Conservation (phyloP, 2,329 filamentous ascomycete genomes). For the Acephala macrosclerotiorum region DNA sequence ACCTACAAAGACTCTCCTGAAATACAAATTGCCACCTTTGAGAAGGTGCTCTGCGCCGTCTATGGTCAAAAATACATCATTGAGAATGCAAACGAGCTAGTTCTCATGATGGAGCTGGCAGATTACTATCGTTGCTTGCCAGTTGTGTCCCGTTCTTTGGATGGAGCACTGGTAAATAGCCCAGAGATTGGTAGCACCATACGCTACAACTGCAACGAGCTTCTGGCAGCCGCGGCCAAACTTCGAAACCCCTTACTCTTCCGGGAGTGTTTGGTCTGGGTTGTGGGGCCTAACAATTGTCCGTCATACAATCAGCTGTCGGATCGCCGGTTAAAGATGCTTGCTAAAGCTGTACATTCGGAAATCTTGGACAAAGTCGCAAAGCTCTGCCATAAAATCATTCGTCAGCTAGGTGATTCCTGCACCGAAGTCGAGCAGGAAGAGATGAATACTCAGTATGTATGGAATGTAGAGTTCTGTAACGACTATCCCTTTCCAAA, state of each 20-base stretch:
- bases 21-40: constrained; percentile 14
- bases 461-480: not conserved
- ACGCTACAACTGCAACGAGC: not conserved
- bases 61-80: constrained; percentile 26
- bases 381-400: not conserved
- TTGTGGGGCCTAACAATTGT: not conserved
- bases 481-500: no score
- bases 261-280: constrained; percentile 13
- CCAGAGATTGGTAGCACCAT: not conserved
- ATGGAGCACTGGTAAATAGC: not conserved
- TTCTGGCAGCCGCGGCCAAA: constrained; percentile 3
- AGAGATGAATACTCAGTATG: not conserved
- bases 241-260: constrained; percentile 16
- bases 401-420: not conserved
- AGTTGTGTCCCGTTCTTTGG: constrained; percentile 12
- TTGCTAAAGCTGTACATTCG: not conserved
- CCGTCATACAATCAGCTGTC: not conserved
- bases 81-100: not conserved
- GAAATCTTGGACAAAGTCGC: not conserved
- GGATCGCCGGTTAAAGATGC: not conserved
- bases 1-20: not conserved
- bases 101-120: constrained; percentile 18
- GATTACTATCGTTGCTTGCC: constrained; percentile 28
- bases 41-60: constrained; percentile 26
- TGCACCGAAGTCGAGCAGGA: not conserved